Evolutionary conservation across 257 asterid genomes (phyloP).

Genomic region (Anisodus acutangulus): DNA sequence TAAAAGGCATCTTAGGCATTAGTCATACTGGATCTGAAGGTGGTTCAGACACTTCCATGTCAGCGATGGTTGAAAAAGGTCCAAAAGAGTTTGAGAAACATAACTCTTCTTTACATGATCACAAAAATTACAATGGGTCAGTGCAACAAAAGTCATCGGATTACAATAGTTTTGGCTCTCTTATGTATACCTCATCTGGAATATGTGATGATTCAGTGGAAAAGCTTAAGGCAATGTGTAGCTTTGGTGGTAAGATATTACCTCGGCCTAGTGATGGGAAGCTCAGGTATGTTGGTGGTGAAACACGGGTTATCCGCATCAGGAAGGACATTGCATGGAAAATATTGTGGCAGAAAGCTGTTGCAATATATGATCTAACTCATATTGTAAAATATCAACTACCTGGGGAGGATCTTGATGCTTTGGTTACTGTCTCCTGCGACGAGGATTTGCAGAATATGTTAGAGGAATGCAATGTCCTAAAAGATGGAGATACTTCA

Average conservation of each 20-base stretch:
- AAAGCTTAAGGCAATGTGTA: constrained; percentile 79
- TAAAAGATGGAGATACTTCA: constrained; percentile 59
- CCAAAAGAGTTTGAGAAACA: constrained; percentile 45
- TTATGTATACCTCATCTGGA: constrained; percentile 57
- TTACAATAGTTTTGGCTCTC: constrained; percentile 43
- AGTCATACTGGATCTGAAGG: constrained; percentile 58
- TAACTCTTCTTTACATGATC: constrained; percentile 49
- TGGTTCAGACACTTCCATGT: constrained; percentile 67
- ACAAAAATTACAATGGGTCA: constrained; percentile 48
- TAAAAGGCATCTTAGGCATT: constrained; percentile 61
- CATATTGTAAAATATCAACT: constrained; percentile 83
- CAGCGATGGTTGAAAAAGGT: constrained; percentile 49
- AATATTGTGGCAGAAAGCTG: constrained; percentile 66
- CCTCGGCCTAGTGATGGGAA: constrained; percentile 95
- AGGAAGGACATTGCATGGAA: constrained; percentile 74
- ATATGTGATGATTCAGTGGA: constrained; percentile 55
- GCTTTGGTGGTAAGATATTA: constrained; percentile 85
- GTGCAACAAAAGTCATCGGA: constrained; percentile 49
- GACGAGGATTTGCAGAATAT: constrained; percentile 91
- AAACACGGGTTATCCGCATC: constrained; percentile 79
- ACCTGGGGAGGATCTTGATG: constrained; percentile 96
- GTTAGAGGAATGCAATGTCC: constrained; percentile 84
- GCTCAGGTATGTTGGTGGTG: constrained; percentile 97
- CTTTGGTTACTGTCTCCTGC: constrained; percentile 80
- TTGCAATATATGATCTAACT: constrained; percentile 58